phyloP scores from a whole-genome alignment of 1,284 basidiomycete species.

The Porodaedalea pini region DNA sequence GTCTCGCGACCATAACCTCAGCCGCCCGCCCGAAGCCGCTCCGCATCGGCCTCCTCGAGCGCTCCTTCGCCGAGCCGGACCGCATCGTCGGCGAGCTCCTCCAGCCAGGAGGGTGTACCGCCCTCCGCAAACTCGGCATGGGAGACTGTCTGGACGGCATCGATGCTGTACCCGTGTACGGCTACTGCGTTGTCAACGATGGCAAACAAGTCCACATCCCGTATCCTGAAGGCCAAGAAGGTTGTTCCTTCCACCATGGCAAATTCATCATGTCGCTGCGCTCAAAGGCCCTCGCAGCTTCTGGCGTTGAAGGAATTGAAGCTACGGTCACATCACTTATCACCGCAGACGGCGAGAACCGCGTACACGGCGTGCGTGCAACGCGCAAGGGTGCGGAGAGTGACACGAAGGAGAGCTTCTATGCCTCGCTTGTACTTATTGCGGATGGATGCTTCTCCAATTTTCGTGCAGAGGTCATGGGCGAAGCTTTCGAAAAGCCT shows the following conservation, averaged over 20 bases:
- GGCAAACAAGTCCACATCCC: conserved; percentile 78
- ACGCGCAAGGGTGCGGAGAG: conserved; percentile 35
- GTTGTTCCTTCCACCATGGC: conserved; percentile 94
- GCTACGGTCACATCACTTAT: conserved; percentile 78
- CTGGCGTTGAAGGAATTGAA: conserved; percentile 74
- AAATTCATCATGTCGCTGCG: conserved; percentile 83
- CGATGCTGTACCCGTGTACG: conserved; percentile 81
- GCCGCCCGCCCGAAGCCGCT: conserved; percentile 52
- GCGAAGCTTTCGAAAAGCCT: conserved; percentile 44
- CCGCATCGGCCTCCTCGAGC: conserved; percentile 80
- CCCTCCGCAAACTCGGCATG: conserved; percentile 77
- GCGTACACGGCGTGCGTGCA: conserved; percentile 62
- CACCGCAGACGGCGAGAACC: conserved; percentile 51
- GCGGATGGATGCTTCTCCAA: conserved; percentile 96
- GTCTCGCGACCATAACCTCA: conserved; percentile 49
- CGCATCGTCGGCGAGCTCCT: conserved; percentile 97
- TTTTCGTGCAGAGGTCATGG: conserved; percentile 61
- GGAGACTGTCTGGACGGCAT: conserved; percentile 77
- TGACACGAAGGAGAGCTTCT: conserved; percentile 49
- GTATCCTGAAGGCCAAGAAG: conserved; percentile 72
- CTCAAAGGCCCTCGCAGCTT: conserved; percentile 55
- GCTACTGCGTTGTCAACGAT: conserved; percentile 82
- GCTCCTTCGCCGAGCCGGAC: conserved; percentile 90
- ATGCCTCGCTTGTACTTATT: conserved; percentile 80
- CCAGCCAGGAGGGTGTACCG: conserved; percentile 88